phyloP scores from a whole-genome alignment of 768 basidiomycete species.

The Vararia minispora region DNA sequence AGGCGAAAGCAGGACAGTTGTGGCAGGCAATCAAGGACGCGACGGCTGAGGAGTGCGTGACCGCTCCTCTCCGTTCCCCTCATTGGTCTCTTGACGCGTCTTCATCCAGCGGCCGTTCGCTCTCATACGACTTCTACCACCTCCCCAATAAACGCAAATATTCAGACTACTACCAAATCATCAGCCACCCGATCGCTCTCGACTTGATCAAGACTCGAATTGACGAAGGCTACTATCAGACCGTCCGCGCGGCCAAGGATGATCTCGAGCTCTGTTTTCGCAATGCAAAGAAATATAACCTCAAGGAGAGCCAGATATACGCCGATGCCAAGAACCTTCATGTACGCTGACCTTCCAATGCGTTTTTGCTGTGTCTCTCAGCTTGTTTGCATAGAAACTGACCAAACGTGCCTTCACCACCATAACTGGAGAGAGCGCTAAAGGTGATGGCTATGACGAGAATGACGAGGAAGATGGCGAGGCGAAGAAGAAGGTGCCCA shows the following conservation, averaged over 20 bases:
- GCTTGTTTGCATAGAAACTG: slow-evolving; percentile 29
- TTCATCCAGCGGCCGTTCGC: slow-evolving; percentile 42
- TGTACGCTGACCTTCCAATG: slow-evolving; percentile 32
- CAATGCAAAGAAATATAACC: slow-evolving; percentile 77
- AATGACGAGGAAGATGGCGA: slow-evolving; percentile 29
- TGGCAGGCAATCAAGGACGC: slow-evolving; percentile 77
- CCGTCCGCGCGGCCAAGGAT: slow-evolving; percentile 53
- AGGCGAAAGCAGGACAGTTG: slow-evolving; percentile 57
- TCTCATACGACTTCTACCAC: slow-evolving; percentile 56
- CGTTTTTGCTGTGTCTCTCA: background rate
- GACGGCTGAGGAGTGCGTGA: slow-evolving; percentile 80
- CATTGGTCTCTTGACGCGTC: slow-evolving; percentile 19
- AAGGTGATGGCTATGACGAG: slow-evolving; percentile 23
- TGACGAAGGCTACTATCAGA: slow-evolving; percentile 44
- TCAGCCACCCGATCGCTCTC: slow-evolving; percentile 73
- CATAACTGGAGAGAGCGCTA: slow-evolving; percentile 32
- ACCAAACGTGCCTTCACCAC: slow-evolving; percentile 33
- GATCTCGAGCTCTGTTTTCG: slow-evolving; percentile 72
- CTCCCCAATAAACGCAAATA: slow-evolving; percentile 63
- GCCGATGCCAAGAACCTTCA: slow-evolving; percentile 73
- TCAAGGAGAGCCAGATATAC: slow-evolving; percentile 69
- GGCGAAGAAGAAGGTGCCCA: slow-evolving; percentile 49
- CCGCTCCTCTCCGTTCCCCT: slow-evolving; percentile 20
- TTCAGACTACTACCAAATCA: slow-evolving; percentile 79
- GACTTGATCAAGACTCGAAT: slow-evolving; percentile 82